phyloP scores from a whole-genome alignment of 257 asterid genomes.

The Salvia hispanica region DNA sequence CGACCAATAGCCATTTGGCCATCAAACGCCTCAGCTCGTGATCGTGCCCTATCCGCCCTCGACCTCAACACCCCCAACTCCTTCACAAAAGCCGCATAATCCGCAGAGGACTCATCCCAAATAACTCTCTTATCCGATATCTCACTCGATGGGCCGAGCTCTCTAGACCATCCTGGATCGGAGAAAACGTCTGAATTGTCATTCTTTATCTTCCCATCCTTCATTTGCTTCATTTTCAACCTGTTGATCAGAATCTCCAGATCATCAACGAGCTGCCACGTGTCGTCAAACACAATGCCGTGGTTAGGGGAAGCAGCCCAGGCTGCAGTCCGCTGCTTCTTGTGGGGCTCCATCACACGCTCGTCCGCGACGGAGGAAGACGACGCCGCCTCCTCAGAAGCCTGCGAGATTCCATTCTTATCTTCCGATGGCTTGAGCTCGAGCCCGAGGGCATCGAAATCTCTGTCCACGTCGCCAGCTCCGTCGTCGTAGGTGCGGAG shows the following conservation, averaged over 20 bases:
- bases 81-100: conserved; percentile 72
- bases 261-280: conserved; percentile 93
- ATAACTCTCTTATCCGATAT: conserved; percentile 64
- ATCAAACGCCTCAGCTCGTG: conserved; percentile 93
- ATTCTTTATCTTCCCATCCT: conserved; percentile 80
- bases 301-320: conserved; percentile 99
- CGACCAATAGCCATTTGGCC: conserved; percentile 98
- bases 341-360: conserved; percentile 83
- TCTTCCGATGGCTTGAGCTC: conserved; percentile 64
- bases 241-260: conserved; percentile 73
- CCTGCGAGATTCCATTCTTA: conserved; percentile 46
- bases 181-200: conserved; percentile 81
- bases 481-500: conserved; percentile 96
- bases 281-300: conserved; percentile 91
- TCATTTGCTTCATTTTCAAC: conserved; percentile 60
- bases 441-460: conserved; percentile 92
- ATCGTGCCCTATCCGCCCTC: conserved; percentile 84
- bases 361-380: conserved; percentile 78
- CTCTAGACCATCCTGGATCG: conserved; percentile 96
- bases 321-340: conserved; percentile 87
- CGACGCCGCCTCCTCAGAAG: conserved; percentile 67
- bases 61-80: conserved; percentile 89
- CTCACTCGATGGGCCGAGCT: conserved; percentile 78
- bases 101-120: conserved; percentile 84
- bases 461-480: conserved; percentile 97